Evolutionary conservation across 1,284 basidiomycete species (phyloP).

Genomic region (Cryptococcus jaspeensis): DNA sequence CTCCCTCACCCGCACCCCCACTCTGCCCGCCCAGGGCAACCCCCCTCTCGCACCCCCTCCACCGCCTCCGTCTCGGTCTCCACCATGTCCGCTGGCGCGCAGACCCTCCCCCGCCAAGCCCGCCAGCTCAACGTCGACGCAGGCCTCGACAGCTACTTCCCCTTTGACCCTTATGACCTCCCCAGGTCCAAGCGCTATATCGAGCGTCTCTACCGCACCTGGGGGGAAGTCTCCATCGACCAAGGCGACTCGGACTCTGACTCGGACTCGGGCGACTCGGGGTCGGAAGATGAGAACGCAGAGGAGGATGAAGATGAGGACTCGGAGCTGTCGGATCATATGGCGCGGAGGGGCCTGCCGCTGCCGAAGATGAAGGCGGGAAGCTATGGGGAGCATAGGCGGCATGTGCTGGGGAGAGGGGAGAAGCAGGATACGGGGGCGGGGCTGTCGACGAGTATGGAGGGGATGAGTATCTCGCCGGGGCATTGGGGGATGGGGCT

Average conservation of each 20-base stretch:
- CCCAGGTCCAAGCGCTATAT: constrained; percentile 57
- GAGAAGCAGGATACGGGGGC: constrained; percentile 19
- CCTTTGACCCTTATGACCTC: constrained; percentile 95
- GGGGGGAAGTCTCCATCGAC: constrained; percentile 56
- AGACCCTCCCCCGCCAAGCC: constrained; percentile 36
- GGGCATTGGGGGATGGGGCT: constrained; percentile 3
- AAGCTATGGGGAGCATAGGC: constrained; percentile 22
- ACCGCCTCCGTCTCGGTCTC: neutral
- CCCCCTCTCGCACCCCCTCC: constrained; percentile 2
- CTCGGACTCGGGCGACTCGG: constrained; percentile 33
- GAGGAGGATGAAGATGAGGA: constrained; percentile 61
- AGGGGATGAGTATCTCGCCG: constrained; percentile 48
- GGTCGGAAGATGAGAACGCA: constrained; percentile 52
- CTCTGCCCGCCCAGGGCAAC: neutral
- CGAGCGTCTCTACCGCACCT: constrained; percentile 57
- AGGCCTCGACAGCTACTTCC: constrained; percentile 92
- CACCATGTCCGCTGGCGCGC: constrained; percentile 16
- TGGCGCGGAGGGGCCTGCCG: neutral
- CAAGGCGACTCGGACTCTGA: constrained; percentile 44
- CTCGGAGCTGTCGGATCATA: constrained; percentile 3
- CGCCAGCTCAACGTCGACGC: constrained; percentile 56
- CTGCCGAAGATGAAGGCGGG: constrained; percentile 12
- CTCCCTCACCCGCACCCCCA: constrained; percentile 9
- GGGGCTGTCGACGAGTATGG: constrained; percentile 40
- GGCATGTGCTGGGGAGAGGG: constrained; percentile 6